phyloP scores from a whole-genome alignment of 2,329 filamentous ascomycete genomes.

The Claviceps pusilla region DNA sequence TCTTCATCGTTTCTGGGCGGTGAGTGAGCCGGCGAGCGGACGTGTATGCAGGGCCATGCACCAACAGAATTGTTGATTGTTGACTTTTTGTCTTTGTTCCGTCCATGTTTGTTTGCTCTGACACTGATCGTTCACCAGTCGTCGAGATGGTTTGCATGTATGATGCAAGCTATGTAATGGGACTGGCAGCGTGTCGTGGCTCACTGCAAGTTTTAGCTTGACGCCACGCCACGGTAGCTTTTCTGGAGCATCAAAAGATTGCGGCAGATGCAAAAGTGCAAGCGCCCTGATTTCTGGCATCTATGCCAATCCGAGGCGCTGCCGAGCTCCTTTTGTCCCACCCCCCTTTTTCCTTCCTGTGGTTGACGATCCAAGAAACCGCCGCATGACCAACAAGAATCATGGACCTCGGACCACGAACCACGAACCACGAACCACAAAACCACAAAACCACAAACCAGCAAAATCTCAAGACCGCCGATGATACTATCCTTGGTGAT shows the following conservation, averaged over 20 bases:
- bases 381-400: neutral
- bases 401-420: too few relatives aligned
- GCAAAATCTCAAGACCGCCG: too few relatives aligned
- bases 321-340: neutral
- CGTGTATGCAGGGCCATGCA: neutral
- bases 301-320: neutral
- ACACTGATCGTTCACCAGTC: too few relatives aligned
- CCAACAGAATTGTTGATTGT: too few relatives aligned
- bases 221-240: too few relatives aligned
- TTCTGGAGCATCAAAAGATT: neutral
- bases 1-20: neutral
- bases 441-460: too few relatives aligned
- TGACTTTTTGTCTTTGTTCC: too few relatives aligned
- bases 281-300: neutral
- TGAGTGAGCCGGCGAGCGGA: neutral
- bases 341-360: neutral
- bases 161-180: too few relatives aligned
- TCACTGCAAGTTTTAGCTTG: too few relatives aligned
- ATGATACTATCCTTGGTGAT: too few relatives aligned
- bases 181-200: too few relatives aligned
- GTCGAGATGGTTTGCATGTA: too few relatives aligned
- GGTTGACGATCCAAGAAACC: neutral
- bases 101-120: neutral
- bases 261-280: neutral
- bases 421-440: neutral